Base-by-base conservation (phyloP, 768 basidiomycete species). In the Sporobolomyces roseus region DNA sequence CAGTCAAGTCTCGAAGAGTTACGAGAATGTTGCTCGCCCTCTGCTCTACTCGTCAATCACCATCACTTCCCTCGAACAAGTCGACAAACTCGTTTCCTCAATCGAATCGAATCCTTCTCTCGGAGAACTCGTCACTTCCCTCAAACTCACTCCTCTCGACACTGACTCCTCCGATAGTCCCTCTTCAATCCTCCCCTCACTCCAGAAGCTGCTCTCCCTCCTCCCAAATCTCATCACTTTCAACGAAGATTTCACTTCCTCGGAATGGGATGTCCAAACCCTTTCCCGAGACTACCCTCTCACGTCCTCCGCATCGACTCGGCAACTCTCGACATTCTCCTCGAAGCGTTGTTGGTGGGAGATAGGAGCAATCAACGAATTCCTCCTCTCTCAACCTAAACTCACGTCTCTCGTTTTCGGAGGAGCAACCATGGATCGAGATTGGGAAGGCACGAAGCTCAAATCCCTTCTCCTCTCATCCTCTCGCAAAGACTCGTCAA, bases 381-480 rank as follows among this genome's bases (percentile, higher is more conserved):
- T 65, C 10, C 8, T 65, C 17, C 6, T 21, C 8, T 13, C 45
- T 14, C 63, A 65, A 53, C 51, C 59, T 13, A 0, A n/a, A 1
- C 53, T 70, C 46, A 6, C 32, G 14, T 25, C 41, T 3, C n/a
- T 64, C 32, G 38, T 25, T 25, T n/a, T 70, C 46, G 63, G 60
- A 53, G 68, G 68, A 1, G 68, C 63, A 5, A 60, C 51, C 4
- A 61, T 65, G 59, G 68, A 70, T 36, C 63, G 68, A n/a, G 68
- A 70, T 16, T 70, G 68, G 63, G 35, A 49, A 6, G 63, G 59
- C 8, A 8, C 29, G 2, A 54, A 35, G n/a, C 51, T 70, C 46
- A 36, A 61, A 51, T 1, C 36, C 1, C 1, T 35, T 10, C 52
- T 51, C 5, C 13, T 38, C 21, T 3, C 2, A 1, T 19, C 5